phyloP scores from a whole-genome alignment of 1,284 basidiomycete genomes.

The Albatrellus sp. region DNA sequence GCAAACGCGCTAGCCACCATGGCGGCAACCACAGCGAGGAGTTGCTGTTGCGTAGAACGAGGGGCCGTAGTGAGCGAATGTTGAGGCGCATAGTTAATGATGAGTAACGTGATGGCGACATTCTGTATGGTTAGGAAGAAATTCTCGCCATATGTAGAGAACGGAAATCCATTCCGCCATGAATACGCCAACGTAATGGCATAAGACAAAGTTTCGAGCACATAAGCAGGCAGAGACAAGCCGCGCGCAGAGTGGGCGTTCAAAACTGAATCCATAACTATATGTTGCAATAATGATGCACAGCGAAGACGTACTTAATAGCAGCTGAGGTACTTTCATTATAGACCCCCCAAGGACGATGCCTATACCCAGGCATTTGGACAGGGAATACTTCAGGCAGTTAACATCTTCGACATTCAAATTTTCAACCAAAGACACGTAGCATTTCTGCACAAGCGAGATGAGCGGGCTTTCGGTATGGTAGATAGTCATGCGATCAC shows the following conservation, averaged over 20 bases:
- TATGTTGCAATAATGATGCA: neutral
- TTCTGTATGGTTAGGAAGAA: constrained; percentile 81
- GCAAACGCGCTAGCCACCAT: constrained; percentile 29
- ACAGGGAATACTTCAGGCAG: constrained; percentile 86
- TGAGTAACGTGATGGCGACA: constrained; percentile 71
- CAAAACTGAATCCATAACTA: constrained; percentile 28
- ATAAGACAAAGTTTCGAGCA: constrained; percentile 79
- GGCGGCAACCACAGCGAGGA: constrained; percentile 26
- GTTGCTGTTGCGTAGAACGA: constrained; percentile 10
- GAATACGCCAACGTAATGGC: constrained; percentile 84
- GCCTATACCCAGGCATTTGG: constrained; percentile 85
- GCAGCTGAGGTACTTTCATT: constrained; percentile 88
- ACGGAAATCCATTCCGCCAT: constrained; percentile 73
- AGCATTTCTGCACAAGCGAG: constrained; percentile 62
- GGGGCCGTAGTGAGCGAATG: constrained; percentile 11
- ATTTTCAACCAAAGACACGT: constrained; percentile 81
- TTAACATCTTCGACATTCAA: constrained; percentile 72
- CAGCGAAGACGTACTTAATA: constrained; percentile 44
- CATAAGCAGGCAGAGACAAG: constrained; percentile 69
- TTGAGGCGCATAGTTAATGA: constrained; percentile 40
- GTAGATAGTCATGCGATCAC: constrained; percentile 21
- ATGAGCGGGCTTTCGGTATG: constrained; percentile 3
- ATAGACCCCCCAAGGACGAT: constrained; percentile 91
- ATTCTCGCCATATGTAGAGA: constrained; percentile 94
- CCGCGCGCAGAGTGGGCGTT: constrained; percentile 68